Evolutionary conservation across 208 protist genomes (phyloP).

Genomic region (Porcisia deanei): DNA sequence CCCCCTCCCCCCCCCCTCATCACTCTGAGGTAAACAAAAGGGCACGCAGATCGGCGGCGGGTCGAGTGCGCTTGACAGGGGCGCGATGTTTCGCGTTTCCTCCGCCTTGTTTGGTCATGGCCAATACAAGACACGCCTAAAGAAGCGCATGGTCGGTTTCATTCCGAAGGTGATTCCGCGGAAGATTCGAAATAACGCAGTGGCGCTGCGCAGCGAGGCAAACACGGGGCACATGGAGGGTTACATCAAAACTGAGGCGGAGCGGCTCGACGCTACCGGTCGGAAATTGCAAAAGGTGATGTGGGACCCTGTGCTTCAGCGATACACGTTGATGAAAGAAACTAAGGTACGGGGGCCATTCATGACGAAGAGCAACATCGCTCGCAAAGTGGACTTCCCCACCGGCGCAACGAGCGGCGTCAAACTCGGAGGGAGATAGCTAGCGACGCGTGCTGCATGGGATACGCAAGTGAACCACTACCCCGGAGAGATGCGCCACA

Average conservation of each 20-base stretch:
- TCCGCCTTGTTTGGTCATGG: constrained; percentile 49
- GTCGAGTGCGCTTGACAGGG: neutral
- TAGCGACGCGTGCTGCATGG: neutral
- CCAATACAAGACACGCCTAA: constrained; percentile 88
- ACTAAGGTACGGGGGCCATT: constrained; percentile 82
- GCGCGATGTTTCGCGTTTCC: constrained; percentile 44
- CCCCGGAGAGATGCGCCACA: neutral
- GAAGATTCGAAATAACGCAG: constrained; percentile 83
- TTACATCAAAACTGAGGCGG: constrained; percentile 78
- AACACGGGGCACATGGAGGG: constrained; percentile 86
- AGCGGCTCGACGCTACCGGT: constrained; percentile 77
- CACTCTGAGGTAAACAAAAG: no score
- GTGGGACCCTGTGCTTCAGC: constrained; percentile 81
- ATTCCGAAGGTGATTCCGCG: constrained; percentile 83
- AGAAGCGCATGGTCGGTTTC: constrained; percentile 89
- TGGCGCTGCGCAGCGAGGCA: constrained; percentile 81
- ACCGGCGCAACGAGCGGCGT: constrained; percentile 15
- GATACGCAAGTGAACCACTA: neutral
- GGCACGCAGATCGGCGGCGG: neutral
- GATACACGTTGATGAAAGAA: constrained; percentile 79
- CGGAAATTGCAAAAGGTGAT: constrained; percentile 78
- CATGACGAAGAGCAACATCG: constrained; percentile 73
- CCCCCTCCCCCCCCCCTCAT: no score
- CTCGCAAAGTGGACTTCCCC: constrained; percentile 67
- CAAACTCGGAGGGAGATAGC: constrained; percentile 14